Evolutionary conservation across 257 asterid genomes (phyloP).

Genomic region (Solanum paucissectum): DNA sequence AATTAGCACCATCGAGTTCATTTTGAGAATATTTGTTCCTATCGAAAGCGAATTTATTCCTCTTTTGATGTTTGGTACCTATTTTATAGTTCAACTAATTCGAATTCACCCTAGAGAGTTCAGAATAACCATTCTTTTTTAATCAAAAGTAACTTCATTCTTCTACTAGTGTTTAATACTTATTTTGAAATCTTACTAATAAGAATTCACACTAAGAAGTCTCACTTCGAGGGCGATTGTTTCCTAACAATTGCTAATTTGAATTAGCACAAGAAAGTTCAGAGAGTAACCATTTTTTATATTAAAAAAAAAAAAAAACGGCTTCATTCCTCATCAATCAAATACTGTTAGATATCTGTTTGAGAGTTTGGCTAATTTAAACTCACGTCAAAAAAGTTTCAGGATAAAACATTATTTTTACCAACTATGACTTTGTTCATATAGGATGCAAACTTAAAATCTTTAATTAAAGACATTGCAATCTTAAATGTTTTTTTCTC

Average conservation of each 20-base stretch:
- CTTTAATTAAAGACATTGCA: neutral
- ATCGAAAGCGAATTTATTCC: neutral
- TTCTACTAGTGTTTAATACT: too few relatives aligned
- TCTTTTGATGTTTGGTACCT: neutral
- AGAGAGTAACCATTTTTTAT: neutral
- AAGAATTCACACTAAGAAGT: neutral
- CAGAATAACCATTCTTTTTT: too few relatives aligned
- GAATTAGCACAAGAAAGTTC: too few relatives aligned
- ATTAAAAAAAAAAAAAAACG: too few relatives aligned
- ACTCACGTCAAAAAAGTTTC: neutral
- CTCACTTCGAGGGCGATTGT: neutral
- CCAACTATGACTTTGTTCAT: neutral
- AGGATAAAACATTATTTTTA: neutral
- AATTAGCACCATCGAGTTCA: neutral
- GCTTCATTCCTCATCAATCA: neutral
- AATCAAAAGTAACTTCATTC: neutral
- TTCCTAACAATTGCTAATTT: neutral
- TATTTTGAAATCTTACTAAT: neutral
- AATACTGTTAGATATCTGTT: neutral
- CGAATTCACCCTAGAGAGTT: too few relatives aligned
- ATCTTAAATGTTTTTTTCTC: neutral
- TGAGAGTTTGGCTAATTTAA: neutral
- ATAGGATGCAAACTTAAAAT: neutral
- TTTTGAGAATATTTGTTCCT: neutral
- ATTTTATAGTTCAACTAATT: neutral